Base-by-base conservation (phyloP, 2,329 filamentous ascomycete genomes). In the Gremmenia infestans region DNA sequence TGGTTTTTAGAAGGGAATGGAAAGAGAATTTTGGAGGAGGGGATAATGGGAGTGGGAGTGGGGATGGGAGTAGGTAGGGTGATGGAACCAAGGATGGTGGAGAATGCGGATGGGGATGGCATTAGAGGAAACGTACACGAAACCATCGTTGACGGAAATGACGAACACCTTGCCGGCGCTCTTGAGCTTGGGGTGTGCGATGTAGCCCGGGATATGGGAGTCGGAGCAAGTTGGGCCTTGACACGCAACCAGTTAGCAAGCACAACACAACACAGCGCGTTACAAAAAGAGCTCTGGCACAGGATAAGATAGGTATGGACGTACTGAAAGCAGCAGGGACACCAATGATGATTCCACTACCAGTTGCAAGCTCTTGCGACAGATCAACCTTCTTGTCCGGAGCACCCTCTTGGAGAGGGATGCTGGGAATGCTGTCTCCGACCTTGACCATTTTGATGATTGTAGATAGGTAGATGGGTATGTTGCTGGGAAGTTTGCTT, bases 321-420 rank as follows among this genome's bases (percentile, higher is more conserved):
- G 59, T 71, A 78, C 80, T 82, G 74, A 91, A 93, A 54, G 89
- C 89, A 50, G 87, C 89, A 1, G 91, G 91, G 32, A 94, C 88
- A 60, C 91, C 91, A 64, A 97, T 81, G 70, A 97, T 87, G 66
- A 97, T 74, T 56, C 89, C 91, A 69, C 90, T 88, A 61, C 82
- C 85, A 60, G 79, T 79, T 59, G 72, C 70, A 61, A 95, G 80
- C 76, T 95, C 90, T 61, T 87, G 81, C 65, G 87, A 84, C 57
- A 97, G 80, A 74, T 90, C 93, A 72, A 97, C 85, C 74, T 92
- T 94, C 81, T 91, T 95, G 59, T 89, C 91, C 0, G 93, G 93
- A n/a, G 88, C 91, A 74, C 82, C 81, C 76, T 97, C 89, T 62
- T 86, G 86, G 65, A 96, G 81, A 50, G 91, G 84, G 56, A 93